phyloP scores from a whole-genome alignment of 2,329 filamentous ascomycete genomes.

The Fusarium sarcochroum region DNA sequence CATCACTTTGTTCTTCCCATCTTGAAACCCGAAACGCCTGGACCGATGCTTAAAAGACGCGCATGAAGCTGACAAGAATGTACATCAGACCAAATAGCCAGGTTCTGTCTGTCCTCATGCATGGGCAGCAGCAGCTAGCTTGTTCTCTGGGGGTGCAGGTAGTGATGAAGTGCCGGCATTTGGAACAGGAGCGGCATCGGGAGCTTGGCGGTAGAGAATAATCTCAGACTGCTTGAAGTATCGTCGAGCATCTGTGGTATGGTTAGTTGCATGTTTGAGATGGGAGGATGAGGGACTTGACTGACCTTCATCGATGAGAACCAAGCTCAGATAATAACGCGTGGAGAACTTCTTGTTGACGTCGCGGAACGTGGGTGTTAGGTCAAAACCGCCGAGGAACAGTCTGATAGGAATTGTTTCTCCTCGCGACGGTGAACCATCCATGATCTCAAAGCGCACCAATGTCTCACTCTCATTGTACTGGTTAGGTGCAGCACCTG shows the following conservation, averaged over 20 bases:
- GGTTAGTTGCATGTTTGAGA: constrained; percentile 32
- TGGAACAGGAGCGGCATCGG: constrained; percentile 61
- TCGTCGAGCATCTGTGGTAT: constrained; percentile 82
- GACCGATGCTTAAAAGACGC: constrained; percentile 57
- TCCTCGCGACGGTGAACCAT: constrained; percentile 96
- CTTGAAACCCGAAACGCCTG: constrained; percentile 55
- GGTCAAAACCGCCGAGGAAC: constrained; percentile 96
- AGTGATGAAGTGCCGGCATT: constrained; percentile 58
- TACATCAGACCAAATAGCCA: constrained; percentile 34
- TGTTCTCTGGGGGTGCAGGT: constrained; percentile 61
- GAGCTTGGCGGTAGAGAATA: constrained; percentile 89
- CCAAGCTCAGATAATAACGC: constrained; percentile 95
- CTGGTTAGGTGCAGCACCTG: constrained; percentile 95
- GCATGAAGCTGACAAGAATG: constrained; percentile 47
- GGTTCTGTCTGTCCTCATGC: constrained; percentile 38
- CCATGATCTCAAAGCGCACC: constrained; percentile 99
- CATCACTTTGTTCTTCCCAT: constrained; percentile 45
- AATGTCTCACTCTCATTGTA: constrained; percentile 99
- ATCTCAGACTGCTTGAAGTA: constrained; percentile 99
- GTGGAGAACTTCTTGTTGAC: constrained; percentile 99
- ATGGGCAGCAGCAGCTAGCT: constrained; percentile 57
- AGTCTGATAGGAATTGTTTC: constrained; percentile 95
- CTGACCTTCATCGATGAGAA: constrained; percentile 93
- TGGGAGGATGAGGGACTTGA: constrained; percentile 17
- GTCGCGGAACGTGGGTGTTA: constrained; percentile 98